These are phyloP conservation scores for Entonaema liquescens DNA, from an alignment of 495 filamentous ascomycete genomes.

Conservation along the genomic window DNA sequence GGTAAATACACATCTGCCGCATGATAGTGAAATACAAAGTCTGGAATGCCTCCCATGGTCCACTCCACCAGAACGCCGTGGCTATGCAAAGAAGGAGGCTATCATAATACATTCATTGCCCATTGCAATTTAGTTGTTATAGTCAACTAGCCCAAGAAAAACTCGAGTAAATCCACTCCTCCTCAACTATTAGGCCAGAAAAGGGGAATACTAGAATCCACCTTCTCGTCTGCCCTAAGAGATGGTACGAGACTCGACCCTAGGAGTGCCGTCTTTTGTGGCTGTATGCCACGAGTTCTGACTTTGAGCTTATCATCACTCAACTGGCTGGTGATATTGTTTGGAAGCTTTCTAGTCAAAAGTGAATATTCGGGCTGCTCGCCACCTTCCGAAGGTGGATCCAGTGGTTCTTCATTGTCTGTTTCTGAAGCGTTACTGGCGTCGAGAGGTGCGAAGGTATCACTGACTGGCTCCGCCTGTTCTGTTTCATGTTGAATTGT, in stretches of 20 bases:
- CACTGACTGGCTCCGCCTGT: not conserved
- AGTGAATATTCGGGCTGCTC: not conserved
- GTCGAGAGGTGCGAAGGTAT: not conserved
- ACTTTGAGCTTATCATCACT: not conserved
- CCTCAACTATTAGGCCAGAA: constrained; percentile 36
- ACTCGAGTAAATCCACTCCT: not conserved
- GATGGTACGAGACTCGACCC: constrained; percentile 30
- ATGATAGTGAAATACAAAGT: not conserved
- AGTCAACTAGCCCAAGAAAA: not conserved
- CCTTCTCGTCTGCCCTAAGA: constrained; percentile 29
- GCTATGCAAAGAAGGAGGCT: constrained; percentile 33
- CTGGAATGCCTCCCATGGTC: not conserved
- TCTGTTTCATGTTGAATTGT: constrained; percentile 12
- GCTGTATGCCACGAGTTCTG: not conserved
- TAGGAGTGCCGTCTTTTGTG: not conserved
- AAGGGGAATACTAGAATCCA: constrained; percentile 42
- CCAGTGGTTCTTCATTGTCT: not conserved
- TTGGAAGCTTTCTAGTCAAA: not conserved
- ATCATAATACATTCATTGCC: constrained; percentile 21
- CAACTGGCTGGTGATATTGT: not conserved
- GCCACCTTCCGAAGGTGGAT: not conserved
- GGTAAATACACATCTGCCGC: not conserved
- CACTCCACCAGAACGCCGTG: constrained; percentile 29
- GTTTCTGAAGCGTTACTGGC: not conserved
- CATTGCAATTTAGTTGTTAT: constrained; percentile 4